A percentile compares a stretch with the other conserved stretches of the same genome.
Evolutionary conservation across 805 yeast genomes (phyloP).

Genomic region (Suhomyces pyralidae): DNA sequence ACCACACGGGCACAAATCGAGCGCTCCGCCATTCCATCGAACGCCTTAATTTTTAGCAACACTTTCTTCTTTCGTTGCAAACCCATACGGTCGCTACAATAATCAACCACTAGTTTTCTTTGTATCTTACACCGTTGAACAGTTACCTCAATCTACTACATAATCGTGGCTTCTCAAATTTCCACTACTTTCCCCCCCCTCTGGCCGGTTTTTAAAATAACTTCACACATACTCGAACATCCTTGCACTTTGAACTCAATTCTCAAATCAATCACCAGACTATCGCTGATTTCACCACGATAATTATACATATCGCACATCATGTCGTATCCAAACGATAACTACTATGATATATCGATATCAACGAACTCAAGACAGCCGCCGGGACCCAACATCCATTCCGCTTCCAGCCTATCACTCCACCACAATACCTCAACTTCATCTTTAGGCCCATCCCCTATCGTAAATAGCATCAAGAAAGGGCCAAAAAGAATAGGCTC

Average conservation of each 20-base stretch:
- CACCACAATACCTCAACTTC: conserved; percentile 4
- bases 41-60: background rate
- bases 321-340: conserved; percentile 16
- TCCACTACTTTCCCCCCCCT: background rate
- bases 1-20: background rate
- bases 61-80: background rate
- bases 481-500: conserved; percentile 29
- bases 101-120: background rate
- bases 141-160: background rate
- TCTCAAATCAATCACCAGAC: background rate
- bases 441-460: background rate
- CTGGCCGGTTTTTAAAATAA: background rate
- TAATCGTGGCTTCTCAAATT: background rate
- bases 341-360: conserved; percentile 25
- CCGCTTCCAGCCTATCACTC: conserved; percentile 1
- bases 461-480: conserved; percentile 14
- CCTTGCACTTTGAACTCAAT: background rate
- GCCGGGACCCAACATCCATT: background rate
- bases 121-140: background rate
- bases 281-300: background rate
- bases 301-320: background rate
- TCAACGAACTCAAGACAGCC: background rate
- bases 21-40: background rate
- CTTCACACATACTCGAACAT: background rate
- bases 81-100: background rate